Percentiles rank a stretch among this genome's conserved stretches.
Evolutionary conservation across 495 filamentous ascomycete genomes (phyloP).

Genomic region (Eremomyces bilateralis): DNA sequence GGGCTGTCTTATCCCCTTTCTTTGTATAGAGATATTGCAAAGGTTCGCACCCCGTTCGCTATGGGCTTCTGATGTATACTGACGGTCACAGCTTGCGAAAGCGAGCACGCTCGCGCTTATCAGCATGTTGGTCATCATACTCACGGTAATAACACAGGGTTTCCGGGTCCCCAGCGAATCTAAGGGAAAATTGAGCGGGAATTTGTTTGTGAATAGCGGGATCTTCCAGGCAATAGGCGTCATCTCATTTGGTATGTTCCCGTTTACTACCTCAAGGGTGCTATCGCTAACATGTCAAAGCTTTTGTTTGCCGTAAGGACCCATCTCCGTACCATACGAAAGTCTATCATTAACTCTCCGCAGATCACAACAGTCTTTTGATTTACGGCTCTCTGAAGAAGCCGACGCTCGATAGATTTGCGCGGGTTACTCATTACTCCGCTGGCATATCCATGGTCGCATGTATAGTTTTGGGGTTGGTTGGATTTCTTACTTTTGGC

Average conservation of each 20-base stretch:
- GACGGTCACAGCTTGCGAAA: constrained; percentile 67
- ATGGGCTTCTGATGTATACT: no score
- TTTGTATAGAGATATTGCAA: constrained; percentile 89
- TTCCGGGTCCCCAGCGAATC: constrained; percentile 44
- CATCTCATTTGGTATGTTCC: constrained; percentile 69
- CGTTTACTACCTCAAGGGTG: background rate
- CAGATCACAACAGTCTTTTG: constrained; percentile 84
- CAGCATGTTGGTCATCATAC: constrained; percentile 74
- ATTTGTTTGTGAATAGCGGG: constrained; percentile 54
- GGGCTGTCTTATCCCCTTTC: constrained; percentile 81
- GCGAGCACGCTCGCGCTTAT: constrained; percentile 77
- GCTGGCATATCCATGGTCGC: constrained; percentile 73
- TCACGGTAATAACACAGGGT: constrained; percentile 77
- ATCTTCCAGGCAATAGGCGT: constrained; percentile 92
- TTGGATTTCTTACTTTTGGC: constrained; percentile 82
- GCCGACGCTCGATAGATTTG: constrained; percentile 85
- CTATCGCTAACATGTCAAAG: constrained; percentile 25
- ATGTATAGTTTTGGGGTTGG: constrained; percentile 70
- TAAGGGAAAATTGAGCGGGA: constrained; percentile 42
- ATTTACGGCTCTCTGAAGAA: constrained; percentile 92
- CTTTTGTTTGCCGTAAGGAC: constrained; percentile 62
- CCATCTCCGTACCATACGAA: constrained; percentile 6
- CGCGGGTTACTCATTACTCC: constrained; percentile 76
- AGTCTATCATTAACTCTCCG: constrained; percentile 3
- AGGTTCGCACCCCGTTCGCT: constrained; percentile 31